Evolutionary conservation across 257 asterid species (phyloP).

Genomic region (Fraxinus anomala): DNA sequence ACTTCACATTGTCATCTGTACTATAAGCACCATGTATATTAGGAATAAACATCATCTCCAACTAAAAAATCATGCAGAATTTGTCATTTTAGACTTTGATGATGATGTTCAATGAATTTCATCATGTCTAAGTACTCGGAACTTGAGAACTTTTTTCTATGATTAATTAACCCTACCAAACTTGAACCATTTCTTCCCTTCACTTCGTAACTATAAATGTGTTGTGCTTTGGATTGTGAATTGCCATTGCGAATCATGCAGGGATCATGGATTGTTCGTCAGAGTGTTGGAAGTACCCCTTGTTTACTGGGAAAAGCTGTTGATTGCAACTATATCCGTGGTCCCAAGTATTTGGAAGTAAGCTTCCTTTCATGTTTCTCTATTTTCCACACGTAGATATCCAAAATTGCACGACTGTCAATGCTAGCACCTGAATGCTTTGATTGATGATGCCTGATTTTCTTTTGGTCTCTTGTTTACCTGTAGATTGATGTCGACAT

Average conservation of each 20-base stretch:
- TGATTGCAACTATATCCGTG: slow-evolving; percentile 92
- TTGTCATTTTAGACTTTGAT: neutral
- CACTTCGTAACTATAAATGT: neutral
- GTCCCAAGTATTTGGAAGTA: slow-evolving; percentile 88
- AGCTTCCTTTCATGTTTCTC: slow-evolving; percentile 12
- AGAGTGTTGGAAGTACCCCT: slow-evolving; percentile 99
- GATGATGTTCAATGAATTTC: neutral
- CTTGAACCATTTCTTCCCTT: neutral
- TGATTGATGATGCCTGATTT: slow-evolving; percentile 9
- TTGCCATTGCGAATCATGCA: slow-evolving; percentile 32
- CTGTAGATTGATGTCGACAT: slow-evolving; percentile 59
- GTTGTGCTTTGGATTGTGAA: slow-evolving; percentile 13
- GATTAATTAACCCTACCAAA: neutral
- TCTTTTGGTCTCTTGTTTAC: slow-evolving; percentile 12
- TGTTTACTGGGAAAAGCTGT: slow-evolving; percentile 96
- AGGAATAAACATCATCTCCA: neutral
- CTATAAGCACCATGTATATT: neutral
- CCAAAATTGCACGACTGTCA: neutral
- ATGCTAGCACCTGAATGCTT: slow-evolving; percentile 11
- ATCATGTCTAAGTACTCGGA: neutral
- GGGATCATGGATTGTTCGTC: slow-evolving; percentile 99
- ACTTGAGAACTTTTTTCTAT: neutral
- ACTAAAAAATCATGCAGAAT: neutral
- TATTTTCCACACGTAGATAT: neutral
- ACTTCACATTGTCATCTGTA: neutral